Conservation (phyloP, 768 basidiomycete genomes). For the Fibroporia radiculosa region DNA sequence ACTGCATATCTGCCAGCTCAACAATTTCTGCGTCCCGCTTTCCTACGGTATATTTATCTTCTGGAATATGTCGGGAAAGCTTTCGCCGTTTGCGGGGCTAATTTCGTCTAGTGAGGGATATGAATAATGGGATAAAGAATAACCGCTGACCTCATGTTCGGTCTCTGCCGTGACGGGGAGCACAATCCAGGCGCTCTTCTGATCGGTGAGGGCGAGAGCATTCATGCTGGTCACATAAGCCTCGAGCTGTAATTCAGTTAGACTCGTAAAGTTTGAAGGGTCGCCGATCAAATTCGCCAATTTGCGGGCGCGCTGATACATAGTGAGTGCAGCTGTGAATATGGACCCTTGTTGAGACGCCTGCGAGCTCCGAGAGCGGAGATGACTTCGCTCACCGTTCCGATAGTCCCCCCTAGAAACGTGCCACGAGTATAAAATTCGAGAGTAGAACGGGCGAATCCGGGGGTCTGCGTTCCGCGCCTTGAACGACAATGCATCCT, state of each 20-base stretch:
- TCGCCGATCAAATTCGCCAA: conserved; percentile 40
- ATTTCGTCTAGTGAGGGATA: background rate
- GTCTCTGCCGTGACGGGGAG: conserved; percentile 45
- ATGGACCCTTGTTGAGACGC: background rate
- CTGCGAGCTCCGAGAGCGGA: background rate
- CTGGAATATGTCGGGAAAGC: conserved; percentile 70
- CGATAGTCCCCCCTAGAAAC: conserved; percentile 82
- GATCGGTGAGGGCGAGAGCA: conserved; percentile 74
- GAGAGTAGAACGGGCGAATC: conserved; percentile 75
- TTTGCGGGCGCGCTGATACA: conserved; percentile 89
- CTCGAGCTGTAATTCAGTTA: conserved; percentile 67
- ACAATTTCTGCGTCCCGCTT: conserved; percentile 72
- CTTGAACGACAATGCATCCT: conserved; percentile 84
- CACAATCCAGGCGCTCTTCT: conserved; percentile 77
- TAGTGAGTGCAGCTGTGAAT: conserved; percentile 70
- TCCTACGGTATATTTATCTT: conserved; percentile 54
- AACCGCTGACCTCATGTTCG: conserved; percentile 35
- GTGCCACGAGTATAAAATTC: conserved; percentile 94
- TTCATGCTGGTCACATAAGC: conserved; percentile 86
- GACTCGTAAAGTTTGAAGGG: conserved; percentile 31
- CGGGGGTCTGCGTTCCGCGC: conserved; percentile 90
- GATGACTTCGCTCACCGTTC: conserved; percentile 53
- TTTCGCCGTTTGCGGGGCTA: conserved; percentile 67
- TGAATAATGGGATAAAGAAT: conserved; percentile 4
- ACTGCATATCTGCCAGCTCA: conserved; percentile 69